Conservation (phyloP, 2,329 filamentous ascomycete genomes). For the Emmonsiellopsis sp. region DNA sequence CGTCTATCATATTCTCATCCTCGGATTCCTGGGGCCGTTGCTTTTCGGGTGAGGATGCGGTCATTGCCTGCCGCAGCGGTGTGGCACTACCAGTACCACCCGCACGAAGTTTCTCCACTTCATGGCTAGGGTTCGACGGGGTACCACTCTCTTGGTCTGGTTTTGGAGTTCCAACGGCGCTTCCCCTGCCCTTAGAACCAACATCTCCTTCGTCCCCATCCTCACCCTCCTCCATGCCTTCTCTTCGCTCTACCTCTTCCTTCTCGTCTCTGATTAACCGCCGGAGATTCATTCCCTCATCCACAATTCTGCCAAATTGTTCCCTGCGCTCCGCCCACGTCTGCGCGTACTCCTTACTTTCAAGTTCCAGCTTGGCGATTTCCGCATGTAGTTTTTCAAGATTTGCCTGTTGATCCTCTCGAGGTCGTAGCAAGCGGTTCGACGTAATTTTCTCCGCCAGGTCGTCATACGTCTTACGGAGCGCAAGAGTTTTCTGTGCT, state of each 20-base stretch:
- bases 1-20: slow-evolving; percentile 53
- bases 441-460: slow-evolving; percentile 77
- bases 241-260: slow-evolving; percentile 80
- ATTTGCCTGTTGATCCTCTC: slow-evolving; percentile 72
- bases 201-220: slow-evolving; percentile 47
- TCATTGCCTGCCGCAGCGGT: slow-evolving; percentile 28
- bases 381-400: slow-evolving; percentile 78
- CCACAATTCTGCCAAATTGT: slow-evolving; percentile 81
- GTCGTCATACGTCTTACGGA: slow-evolving; percentile 79
- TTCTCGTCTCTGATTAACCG: slow-evolving; percentile 88
- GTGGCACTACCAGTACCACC: slow-evolving; percentile 23
- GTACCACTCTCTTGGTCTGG: slow-evolving; percentile 37
- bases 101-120: slow-evolving; percentile 24
- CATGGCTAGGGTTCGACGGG: slow-evolving; percentile 24
- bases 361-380: slow-evolving; percentile 75
- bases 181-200: slow-evolving; percentile 39
- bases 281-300: slow-evolving; percentile 79
- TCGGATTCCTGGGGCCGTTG: slow-evolving; percentile 35
- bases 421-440: slow-evolving; percentile 66
- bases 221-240: slow-evolving; percentile 62
- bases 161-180: slow-evolving; percentile 40
- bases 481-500: slow-evolving; percentile 62
- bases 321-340: slow-evolving; percentile 79
- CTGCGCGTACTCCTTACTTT: slow-evolving; percentile 69
- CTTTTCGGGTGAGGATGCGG: slow-evolving; percentile 18